Base-by-base conservation (phyloP, 73 alveolate species). In the Stentor coeruleus region DNA sequence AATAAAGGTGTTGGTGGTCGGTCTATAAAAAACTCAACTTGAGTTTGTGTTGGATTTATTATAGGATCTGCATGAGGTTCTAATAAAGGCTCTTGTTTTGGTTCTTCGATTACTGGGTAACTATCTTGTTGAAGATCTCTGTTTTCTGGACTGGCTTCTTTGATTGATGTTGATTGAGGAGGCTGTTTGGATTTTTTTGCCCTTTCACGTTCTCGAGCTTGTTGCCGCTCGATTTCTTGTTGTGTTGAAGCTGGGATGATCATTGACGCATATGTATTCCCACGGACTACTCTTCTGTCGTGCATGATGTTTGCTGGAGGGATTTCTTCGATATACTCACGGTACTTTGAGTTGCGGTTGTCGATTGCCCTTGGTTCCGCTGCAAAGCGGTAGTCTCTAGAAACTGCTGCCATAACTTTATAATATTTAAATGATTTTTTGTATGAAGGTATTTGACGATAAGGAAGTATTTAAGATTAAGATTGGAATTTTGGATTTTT, bases 211-310 rank as follows among this genome's bases (percentile, higher is more conserved):
- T 76, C 58, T 41, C 33, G 76, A 82, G 3, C 86, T 38, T 38
- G 87, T 85, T 72, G 75, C 73, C 83, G 82, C 83, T 85, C 88
- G 81, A 37, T 83, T 91, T 85, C 95, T 96, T 59, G 89, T 89
- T 89, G 93, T 33, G 59, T 87, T 35, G 95, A 89, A 0, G 90
- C 90, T 28, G 96, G 96, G 37, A 92, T 94, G 74, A 92, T 94
- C 87, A 92, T 86, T 33, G 96, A 96, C 15, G 98, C 99, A 86
- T 95, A 95, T 20, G 99, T 95, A 74, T 93, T 94, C 31, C 99
- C 99, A 76, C 98, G 88, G 74, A 95, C 96, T 38, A 95, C 96
- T 74, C 98, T 93, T 75, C 91, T 91, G 74, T 95, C 99, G 82
- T 85, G 91, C 91, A 95, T 90, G 14, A 95, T 92, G 88, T 94